Evolutionary conservation across 2,329 filamentous ascomycete genomes (phyloP).

Genomic region (Magnaporthiopsis poae): DNA sequence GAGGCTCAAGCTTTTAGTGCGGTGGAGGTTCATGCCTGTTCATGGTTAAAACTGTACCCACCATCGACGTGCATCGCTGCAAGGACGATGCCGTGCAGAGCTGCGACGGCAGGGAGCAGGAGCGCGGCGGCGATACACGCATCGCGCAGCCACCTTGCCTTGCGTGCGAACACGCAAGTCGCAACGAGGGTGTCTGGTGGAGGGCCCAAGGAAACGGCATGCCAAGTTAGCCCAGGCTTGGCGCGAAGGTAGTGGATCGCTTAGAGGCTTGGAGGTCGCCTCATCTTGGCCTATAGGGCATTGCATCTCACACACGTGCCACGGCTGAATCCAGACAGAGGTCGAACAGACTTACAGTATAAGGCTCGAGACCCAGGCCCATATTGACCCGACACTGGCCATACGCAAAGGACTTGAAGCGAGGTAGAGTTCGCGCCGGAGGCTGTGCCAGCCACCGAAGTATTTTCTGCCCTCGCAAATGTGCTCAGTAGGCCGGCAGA

Average conservation of each 20-base stretch:
- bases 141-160: conserved; percentile 50
- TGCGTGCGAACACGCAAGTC: conserved; percentile 53
- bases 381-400: conserved; percentile 11
- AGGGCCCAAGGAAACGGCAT: conserved; percentile 27
- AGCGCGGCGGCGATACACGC: conserved; percentile 54
- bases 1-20: conserved; percentile 6
- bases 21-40: background rate
- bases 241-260: background rate
- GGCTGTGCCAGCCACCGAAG: background rate
- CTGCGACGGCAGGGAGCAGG: conserved; percentile 53
- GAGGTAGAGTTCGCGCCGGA: background rate
- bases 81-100: conserved; percentile 53
- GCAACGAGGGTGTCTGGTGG: conserved; percentile 50
- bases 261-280: background rate
- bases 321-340: background rate
- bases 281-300: background rate
- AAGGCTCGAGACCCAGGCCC: conserved; percentile 7
- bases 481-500: background rate
- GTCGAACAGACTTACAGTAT: background rate
- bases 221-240: background rate
- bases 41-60: conserved; percentile 23
- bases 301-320: background rate
- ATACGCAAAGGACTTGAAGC: conserved; percentile 8
- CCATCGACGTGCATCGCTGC: conserved; percentile 48
- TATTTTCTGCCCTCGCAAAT: background rate